Evolutionary conservation across 2,329 filamentous ascomycete species (phyloP).

Genomic region (Tolypocladium ophioglossoides): DNA sequence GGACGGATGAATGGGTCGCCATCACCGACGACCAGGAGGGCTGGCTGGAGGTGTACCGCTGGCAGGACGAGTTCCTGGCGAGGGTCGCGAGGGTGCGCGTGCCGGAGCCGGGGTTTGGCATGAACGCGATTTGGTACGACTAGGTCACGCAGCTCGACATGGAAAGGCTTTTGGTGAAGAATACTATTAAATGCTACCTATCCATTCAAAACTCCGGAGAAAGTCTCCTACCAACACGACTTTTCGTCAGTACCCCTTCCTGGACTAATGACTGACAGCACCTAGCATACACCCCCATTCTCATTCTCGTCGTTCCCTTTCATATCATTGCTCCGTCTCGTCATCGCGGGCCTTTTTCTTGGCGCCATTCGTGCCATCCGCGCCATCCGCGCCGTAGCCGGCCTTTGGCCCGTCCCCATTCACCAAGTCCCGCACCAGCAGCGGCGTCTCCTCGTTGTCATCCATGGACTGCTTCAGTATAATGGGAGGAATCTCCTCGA

Average conservation of each 20-base stretch:
- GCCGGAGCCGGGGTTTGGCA: conserved; percentile 81
- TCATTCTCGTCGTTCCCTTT: neutral
- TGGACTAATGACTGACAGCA: neutral
- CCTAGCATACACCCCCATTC: neutral
- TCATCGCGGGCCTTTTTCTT: neutral
- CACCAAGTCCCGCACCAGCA: conserved; percentile 1
- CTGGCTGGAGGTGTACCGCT: conserved; percentile 79
- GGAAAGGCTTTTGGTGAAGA: neutral
- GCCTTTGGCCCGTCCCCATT: conserved; percentile 4
- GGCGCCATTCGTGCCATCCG: neutral
- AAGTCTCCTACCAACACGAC: neutral
- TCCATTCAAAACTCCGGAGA: neutral
- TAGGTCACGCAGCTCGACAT: conserved; percentile 6
- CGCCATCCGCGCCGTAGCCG: conserved; percentile 6
- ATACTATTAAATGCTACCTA: neutral
- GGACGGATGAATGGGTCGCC: conserved; percentile 82
- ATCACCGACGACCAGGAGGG: conserved; percentile 83
- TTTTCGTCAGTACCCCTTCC: neutral
- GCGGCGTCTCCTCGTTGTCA: conserved; percentile 7
- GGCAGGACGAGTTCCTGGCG: conserved; percentile 70
- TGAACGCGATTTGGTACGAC: conserved; percentile 96
- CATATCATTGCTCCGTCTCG: neutral
- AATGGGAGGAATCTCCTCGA: conserved; percentile 1
- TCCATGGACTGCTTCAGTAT: neutral
- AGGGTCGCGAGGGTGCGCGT: conserved; percentile 69